A percentile compares a stretch with the other conserved stretches of the same genome.
phyloP scores from a whole-genome alignment of 192 early-diverging fungal species.

The Lunasporangiospora selenospora region DNA sequence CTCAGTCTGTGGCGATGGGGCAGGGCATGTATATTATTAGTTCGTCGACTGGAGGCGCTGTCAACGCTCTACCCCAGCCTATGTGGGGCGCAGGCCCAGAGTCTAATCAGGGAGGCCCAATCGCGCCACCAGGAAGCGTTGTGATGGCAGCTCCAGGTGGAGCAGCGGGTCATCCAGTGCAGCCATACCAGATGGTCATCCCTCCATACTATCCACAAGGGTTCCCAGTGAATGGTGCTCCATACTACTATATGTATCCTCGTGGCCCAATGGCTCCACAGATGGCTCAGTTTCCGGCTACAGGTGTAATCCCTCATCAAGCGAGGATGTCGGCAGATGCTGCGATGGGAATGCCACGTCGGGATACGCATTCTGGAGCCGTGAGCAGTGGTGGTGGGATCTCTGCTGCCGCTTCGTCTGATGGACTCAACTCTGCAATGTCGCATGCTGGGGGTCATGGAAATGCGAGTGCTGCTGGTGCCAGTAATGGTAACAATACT shows the following conservation, averaged over 20 bases:
- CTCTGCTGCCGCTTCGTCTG: neutral
- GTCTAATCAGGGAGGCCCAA: constrained; percentile 11
- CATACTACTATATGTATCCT: constrained; percentile 8
- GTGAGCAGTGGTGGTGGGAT: neutral
- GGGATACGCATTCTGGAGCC: neutral
- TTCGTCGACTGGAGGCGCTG: neutral
- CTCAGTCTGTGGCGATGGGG: neutral
- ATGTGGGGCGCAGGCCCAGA: constrained; percentile 7
- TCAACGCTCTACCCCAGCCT: constrained; percentile 7
- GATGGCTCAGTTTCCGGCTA: constrained; percentile 17
- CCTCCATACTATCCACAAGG: constrained; percentile 24
- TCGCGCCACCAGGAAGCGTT: constrained; percentile 3
- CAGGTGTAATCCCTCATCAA: neutral
- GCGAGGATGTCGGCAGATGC: constrained; percentile 1
- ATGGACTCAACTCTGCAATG: neutral
- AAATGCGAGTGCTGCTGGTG: neutral
- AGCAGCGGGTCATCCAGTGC: constrained; percentile 3
- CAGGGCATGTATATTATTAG: constrained; percentile 10
- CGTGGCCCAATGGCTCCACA: constrained; percentile 11
- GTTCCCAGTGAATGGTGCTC: constrained; percentile 15
- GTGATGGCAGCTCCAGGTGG: constrained; percentile 6
- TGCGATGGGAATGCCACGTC: neutral
- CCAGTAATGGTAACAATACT: neutral
- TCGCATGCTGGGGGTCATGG: neutral
- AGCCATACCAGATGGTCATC: constrained; percentile 19